These are phyloP conservation scores for Bertia moriformis DNA, from an alignment of 2,329 filamentous ascomycete genomes.

Conservation along the genomic window DNA sequence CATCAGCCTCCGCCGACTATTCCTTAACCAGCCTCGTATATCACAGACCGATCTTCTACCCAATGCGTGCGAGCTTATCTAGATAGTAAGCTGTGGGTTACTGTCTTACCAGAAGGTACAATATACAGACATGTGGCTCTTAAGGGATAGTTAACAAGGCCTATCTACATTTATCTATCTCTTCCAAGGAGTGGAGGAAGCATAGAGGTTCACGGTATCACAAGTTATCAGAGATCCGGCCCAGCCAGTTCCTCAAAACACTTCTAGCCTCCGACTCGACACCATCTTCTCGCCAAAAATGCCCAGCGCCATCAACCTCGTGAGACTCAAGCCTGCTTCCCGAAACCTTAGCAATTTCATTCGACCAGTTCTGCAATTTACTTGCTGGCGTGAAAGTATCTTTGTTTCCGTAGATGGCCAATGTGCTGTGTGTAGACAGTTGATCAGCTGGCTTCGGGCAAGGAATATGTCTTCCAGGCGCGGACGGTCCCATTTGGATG, in stretches of 20 bases:
- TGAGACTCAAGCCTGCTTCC: background rate
- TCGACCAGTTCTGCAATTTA: background rate
- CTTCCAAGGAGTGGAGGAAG: background rate
- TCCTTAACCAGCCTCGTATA: too few relatives aligned
- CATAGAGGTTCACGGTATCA: background rate
- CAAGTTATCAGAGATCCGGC: background rate
- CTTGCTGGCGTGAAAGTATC: background rate
- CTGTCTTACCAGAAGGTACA: too few relatives aligned
- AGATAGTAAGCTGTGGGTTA: too few relatives aligned
- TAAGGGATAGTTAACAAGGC: background rate
- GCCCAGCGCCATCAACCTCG: background rate
- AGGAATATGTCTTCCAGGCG: background rate
- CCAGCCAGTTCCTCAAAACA: background rate
- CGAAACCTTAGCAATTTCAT: background rate
- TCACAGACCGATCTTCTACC: too few relatives aligned
- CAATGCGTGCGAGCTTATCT: too few relatives aligned
- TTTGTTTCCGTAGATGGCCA: background rate
- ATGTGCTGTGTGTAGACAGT: background rate
- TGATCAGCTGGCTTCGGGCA: background rate
- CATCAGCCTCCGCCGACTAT: too few relatives aligned
- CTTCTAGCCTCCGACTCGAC: background rate
- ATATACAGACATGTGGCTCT: too few relatives aligned
- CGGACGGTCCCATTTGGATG: background rate
- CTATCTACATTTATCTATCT: background rate
- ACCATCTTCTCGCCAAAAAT: constrained; percentile 1